Evolutionary conservation across 2,329 filamentous ascomycete genomes (phyloP).

Genomic region (Hymenoscyphus linearis): DNA sequence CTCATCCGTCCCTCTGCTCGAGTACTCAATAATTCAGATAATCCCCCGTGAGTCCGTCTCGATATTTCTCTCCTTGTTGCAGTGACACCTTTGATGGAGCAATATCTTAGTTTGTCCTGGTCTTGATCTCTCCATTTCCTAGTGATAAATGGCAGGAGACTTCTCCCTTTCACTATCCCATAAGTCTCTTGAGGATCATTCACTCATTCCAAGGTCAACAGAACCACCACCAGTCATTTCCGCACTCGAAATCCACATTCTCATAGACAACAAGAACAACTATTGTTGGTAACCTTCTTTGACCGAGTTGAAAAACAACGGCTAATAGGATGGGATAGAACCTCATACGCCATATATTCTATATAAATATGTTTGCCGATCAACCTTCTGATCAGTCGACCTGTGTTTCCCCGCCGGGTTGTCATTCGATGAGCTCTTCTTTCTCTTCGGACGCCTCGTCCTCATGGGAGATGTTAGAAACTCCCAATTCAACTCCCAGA

Average conservation of each 20-base stretch:
- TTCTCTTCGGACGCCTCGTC: conserved; percentile 15
- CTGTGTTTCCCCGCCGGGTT: conserved; percentile 9
- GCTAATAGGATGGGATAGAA: background rate
- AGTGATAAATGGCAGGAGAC: conserved; percentile 21
- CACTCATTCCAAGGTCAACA: conserved; percentile 19
- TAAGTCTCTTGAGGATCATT: conserved; percentile 12
- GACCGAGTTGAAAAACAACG: background rate
- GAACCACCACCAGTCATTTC: conserved; percentile 17
- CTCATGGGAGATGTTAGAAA: conserved; percentile 10
- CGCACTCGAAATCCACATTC: conserved; percentile 5
- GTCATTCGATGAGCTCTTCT: conserved; percentile 11
- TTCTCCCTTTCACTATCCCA: conserved; percentile 13
- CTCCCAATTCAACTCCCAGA: conserved; percentile 13
- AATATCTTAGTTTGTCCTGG: conserved; percentile 6
- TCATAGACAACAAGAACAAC: conserved; percentile 2
- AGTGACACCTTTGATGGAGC: conserved; percentile 3
- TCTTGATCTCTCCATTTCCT: conserved; percentile 1
- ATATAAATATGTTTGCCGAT: conserved; percentile 18
- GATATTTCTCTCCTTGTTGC: conserved; percentile 12
- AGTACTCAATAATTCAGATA: conserved; percentile 18
- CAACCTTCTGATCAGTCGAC: conserved; percentile 5
- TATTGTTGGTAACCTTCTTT: conserved; percentile 12
- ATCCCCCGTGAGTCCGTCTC: conserved; percentile 22
- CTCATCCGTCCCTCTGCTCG: conserved; percentile 14
- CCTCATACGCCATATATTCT: background rate